Evolutionary conservation across 2,329 filamentous ascomycete genomes (phyloP).

Genomic region (Alternaria alternata): DNA sequence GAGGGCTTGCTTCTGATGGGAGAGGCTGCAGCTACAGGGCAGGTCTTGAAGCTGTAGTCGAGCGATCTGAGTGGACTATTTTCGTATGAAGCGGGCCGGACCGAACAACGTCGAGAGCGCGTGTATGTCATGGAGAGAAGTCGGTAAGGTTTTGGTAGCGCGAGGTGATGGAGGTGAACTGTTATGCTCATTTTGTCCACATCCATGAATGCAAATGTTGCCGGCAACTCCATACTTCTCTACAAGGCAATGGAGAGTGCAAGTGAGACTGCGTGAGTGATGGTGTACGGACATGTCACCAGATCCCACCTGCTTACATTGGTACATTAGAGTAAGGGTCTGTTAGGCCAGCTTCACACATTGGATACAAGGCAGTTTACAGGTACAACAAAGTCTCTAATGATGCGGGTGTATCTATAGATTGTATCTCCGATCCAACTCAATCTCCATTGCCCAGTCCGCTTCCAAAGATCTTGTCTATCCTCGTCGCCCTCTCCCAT

Average conservation of each 20-base stretch:
- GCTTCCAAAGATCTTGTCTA: conserved; percentile 59
- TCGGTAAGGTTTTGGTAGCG: neutral
- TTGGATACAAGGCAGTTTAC: neutral
- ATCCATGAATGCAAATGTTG: neutral
- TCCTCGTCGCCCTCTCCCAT: conserved; percentile 60
- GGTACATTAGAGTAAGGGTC: neutral
- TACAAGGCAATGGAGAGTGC: neutral
- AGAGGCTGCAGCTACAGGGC: neutral
- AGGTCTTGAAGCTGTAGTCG: neutral
- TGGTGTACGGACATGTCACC: neutral
- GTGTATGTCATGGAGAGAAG: neutral
- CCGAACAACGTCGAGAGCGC: neutral
- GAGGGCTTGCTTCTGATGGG: neutral
- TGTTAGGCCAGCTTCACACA: neutral
- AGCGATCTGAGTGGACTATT: neutral
- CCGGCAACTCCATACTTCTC: neutral
- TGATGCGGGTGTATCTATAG: neutral
- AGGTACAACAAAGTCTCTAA: neutral
- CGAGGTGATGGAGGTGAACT: neutral
- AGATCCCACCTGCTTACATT: neutral
- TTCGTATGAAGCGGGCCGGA: neutral
- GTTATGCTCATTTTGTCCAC: too few relatives aligned
- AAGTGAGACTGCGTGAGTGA: neutral
- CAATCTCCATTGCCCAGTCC: conserved; percentile 34
- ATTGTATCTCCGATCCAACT: too few relatives aligned